phyloP scores from a whole-genome alignment of 179 eudicot species.

The Gypsophila paniculata region DNA sequence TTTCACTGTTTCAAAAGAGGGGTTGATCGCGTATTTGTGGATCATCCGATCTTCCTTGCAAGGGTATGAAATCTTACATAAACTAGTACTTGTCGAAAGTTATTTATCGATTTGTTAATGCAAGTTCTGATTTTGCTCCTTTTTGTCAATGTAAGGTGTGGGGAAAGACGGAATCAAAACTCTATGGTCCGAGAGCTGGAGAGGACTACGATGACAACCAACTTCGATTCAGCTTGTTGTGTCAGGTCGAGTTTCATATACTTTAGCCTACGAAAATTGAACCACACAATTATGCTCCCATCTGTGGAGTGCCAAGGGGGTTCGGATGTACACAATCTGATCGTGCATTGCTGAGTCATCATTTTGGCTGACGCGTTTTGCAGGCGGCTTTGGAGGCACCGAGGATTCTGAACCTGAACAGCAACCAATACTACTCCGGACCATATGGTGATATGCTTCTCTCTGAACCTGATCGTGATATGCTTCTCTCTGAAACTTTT shows the following conservation, averaged over 20 bases:
- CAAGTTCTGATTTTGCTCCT: not conserved
- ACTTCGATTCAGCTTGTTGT: conserved; percentile 67
- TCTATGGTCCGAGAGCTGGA: conserved; percentile 82
- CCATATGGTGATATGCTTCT: conserved; percentile 55
- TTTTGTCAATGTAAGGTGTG: conserved; percentile 46
- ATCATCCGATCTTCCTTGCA: conserved; percentile 78
- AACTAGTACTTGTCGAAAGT: not conserved
- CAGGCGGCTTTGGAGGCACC: conserved; percentile 98
- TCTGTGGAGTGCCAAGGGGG: no score
- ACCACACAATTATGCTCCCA: no score
- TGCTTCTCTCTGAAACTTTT: not conserved
- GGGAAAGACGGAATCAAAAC: conserved; percentile 81
- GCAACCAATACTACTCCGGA: conserved; percentile 58
- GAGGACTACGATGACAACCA: conserved; percentile 74
- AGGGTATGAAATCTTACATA: conserved; percentile 38
- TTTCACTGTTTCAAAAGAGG: conserved; percentile 88
- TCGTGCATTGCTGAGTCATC: no score
- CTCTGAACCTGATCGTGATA: no score
- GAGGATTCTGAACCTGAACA: conserved; percentile 60
- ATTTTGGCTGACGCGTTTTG: conserved; percentile 11
- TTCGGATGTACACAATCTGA: no score
- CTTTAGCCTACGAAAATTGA: no score
- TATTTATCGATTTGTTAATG: not conserved
- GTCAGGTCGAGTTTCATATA: conserved; percentile 38
- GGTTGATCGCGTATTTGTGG: conserved; percentile 89